Evolutionary conservation across 2,329 filamentous ascomycete genomes (phyloP), one percentile per base, ranked within the genome.

Genomic region (Coniochaeta pulveracea): DNA sequence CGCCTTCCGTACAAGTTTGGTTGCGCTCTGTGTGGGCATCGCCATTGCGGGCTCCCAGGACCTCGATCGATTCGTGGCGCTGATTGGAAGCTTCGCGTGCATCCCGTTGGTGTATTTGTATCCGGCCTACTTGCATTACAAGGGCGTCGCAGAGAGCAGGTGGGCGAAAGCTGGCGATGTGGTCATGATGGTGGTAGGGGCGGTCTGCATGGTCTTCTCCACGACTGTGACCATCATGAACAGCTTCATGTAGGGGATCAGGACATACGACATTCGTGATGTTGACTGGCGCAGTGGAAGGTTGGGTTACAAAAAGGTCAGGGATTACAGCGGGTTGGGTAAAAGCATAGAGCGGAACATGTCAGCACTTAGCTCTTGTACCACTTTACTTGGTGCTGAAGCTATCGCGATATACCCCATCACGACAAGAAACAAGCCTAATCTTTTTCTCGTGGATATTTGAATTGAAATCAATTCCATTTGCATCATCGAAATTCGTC

Each of bases 81-180:
- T 85, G 29, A 84, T 85, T 41, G 80, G 80, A 10, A 77, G 72
- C 23, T 75, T 82, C 47, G 80, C 80, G 2, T 85, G 80, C 44
- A 76, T 85, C 34, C 80, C 80, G 10, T 55, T 85, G 41, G 80
- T 85, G 9, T 85, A 85, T 54, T 80, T 85, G 37, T 85, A 85
- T 48, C 80, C 82, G 26, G 69, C 81, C 1, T 76, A 67, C 40
- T 48, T 86, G 47, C 81, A 86, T 51, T 80, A 74, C 55, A 74
- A 66, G 45, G 80, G 75, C 4, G 64, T 79, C 4, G 80, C 80
- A 6, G 60, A 65, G 31, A 69, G 63, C n/a, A 54, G 50, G 19
- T 58, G 54, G 48, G 66, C 59, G 18, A 82, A 76, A 56, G 50
- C 55, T 3, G 61, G 72, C 4, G 80, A 86, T 47, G 38, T 80